Base-by-base conservation (phyloP, 805 yeast species). In the Sugiyamaella mastotermitis region DNA sequence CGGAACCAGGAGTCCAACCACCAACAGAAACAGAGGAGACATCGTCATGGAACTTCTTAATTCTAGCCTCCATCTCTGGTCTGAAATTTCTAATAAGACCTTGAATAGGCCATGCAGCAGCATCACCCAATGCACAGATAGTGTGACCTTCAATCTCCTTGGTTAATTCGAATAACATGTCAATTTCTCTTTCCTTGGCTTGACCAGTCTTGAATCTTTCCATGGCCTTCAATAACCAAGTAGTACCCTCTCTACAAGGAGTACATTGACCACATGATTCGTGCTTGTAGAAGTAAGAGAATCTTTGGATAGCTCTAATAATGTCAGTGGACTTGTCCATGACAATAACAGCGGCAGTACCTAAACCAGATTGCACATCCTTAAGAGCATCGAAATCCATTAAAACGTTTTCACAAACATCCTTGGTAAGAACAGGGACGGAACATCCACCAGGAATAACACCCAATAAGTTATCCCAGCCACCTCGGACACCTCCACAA, bases 211-310 rank as follows among this genome's bases (percentile, higher is more conserved):
- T 74, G 60, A 85, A 74, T 57, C 95, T 74, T 58, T 80, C 81
- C 95, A 85, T 85, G 76, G 83, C 79, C 64, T 76, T 81, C 43
- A 72, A 68, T 52, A 85, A 68, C 82, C 90, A 85, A 15, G 94
- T 80, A 31, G 95, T 84, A 42, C 95, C 95, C 66, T 85, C 95
- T 61, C 95, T 78, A 66, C 95, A 85, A 42, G 95, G 95, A 3
- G 95, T 85, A 69, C 95, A 85, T 67, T 85, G 95, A 43, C 95
- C 94, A 67, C 95, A 85, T 5, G 92, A 81, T 70, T 85, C 95
- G 65, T 85, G 95, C 68, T 81, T 83, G 69, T 83, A 85, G 62
- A 85, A 85, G 31, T 83, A 78, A 31, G 90, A 63, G 55, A 85
- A 75, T 62, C 95, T 74, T 64, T 85, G 94, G 59, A 85, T 85